Base-by-base conservation (phyloP, 148 eudicot genomes). In the Diospyros lotus region DNA sequence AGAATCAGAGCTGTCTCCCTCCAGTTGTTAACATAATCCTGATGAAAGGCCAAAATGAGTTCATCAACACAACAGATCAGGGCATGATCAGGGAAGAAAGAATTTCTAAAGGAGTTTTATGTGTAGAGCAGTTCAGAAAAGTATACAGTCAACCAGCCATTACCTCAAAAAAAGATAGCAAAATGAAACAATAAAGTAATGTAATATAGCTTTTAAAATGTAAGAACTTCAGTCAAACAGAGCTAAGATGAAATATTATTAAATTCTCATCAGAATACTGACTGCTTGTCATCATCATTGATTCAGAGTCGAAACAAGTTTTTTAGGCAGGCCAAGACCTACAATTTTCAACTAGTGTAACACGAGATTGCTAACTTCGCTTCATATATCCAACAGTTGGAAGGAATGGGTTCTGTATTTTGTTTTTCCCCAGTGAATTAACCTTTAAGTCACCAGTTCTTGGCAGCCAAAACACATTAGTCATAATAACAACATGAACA, bases 21-120 rank as follows among this genome's bases (percentile, higher is more conserved):
- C 99, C 99, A 95, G 77, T 95, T 86, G 68, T 89, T 80, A 17
- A 90, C 75, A 64, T 75, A 78, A 77, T 95, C 99, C 99, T 95
- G 93, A 7, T 54, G 62, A 54, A 75, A 43, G 28, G 53, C 1
- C 4, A 38, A 68, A 68, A 56, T 28, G 39, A 76, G 59, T 28
- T 38, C 61, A 39, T 58, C 65, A 64, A 67, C n/a, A 40, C n/a
- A 12, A 73, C 12, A 70, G 44, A 64, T 51, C 58, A 6, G 17
- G 48, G 48, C 39, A 48, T 48, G 76, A 38, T 13, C 50, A 73
- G 14, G 28, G 42, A 6, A 55, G 43, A 55, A 73, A 38, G 10
- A 7, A 28, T 46, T 48, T 28, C 45, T 48, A 46, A 18, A n/a
- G 60, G 54, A 9, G 66, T 17, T 14, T 6, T 14, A 40, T 14